Base-by-base conservation (phyloP, 176 grass and related monocot species). In the Juncus inflexus region DNA sequence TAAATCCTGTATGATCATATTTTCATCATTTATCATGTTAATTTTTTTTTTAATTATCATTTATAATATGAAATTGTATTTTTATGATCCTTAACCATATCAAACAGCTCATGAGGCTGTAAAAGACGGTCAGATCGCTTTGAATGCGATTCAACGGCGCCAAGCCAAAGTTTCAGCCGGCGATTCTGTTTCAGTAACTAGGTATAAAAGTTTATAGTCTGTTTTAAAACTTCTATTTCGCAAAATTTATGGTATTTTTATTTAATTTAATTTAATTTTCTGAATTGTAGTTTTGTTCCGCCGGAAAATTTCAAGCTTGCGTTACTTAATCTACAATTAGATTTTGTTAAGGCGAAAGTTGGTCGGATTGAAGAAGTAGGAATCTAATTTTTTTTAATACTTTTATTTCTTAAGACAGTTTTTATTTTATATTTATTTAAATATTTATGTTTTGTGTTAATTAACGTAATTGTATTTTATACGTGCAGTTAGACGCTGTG, bases 91-190 rank as follows among this genome's bases (percentile, higher is more conserved):
- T 97, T 97, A 83, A 97, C 55, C 6, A 73, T 68, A 37, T 49
- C 35, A 75, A 70, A 97, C 94, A 67, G 66, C 78, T 65, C 94
- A 97, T 74, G 85, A 91, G 41, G 83, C 75, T 58, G 62, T 97
- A 63, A 37, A 70, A 11, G 76, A 56, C 60, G 89, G 80, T 63
- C 83, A 72, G 73, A 82, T 97, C 50, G 88, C 88, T 41, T 67
- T 97, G 53, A 97, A 97, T 72, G 94, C 94, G 55, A 89, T 97
- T 65, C 94, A 97, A 57, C 83, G 94, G 62, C 77, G 88, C 10
- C 88, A 97, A 72, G 70, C 88, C 9, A 89, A 89, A 77, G 94
- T 97, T 79, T 97, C 94, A 12, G 60, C 94, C 65, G 94, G 94
- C 5, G 88, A 99, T 89, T 66, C 86, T 11, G 71, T 99, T 37